Evolutionary conservation across 352 stramenopile species (phyloP), one percentile per base, ranked within the genome.

Genomic region (Globisporangium nagaii): DNA sequence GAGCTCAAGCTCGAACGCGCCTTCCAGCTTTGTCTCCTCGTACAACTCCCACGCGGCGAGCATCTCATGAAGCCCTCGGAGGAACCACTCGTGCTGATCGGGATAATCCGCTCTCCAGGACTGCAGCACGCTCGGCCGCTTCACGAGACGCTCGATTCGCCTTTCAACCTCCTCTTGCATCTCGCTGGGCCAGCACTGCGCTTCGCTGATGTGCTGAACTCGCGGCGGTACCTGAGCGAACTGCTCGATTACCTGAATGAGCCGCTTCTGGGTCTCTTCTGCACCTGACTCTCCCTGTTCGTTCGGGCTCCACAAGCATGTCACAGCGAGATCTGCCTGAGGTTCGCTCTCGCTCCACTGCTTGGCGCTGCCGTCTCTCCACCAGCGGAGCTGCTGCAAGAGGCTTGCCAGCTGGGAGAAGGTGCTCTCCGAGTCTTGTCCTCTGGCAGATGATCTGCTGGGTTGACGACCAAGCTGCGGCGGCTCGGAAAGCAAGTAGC

Each of bases 11-110:
- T 41, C 35, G 32, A 55, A 55, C 4, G 35, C 34, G 24, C 48
- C 15, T 27, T 55, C 48, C n/a, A 35, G 32, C 25, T 55, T 55
- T n/a, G 35, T 37, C 37, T 55, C 48, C 3, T 55, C 48, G 48
- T 45, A 37, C 13, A 46, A 20, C n/a, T 27, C 8, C 48, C 48
- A 55, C 13, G 34, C 9, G 10, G 17, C 28, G 34, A 55, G 12
- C 20, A 55, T 6, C 3, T 34, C 34, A 32, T 55, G 31, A 5
- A 42, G 9, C 0, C 22, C 24, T 4, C 25, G 9, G 22, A 55
- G 48, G 22, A 55, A 36, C 34, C 24, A 36, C 17, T 17, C 5
- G 15, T 46, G 32, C 32, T 45, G 48, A 2, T 37, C n/a, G 10
- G 34, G 13, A 35, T n/a, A 45, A 1, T 28, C 48, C 19, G 24